These are phyloP conservation scores for Thuja plicata DNA, from an alignment of 83 land plant genomes.

Conservation along the genomic window DNA sequence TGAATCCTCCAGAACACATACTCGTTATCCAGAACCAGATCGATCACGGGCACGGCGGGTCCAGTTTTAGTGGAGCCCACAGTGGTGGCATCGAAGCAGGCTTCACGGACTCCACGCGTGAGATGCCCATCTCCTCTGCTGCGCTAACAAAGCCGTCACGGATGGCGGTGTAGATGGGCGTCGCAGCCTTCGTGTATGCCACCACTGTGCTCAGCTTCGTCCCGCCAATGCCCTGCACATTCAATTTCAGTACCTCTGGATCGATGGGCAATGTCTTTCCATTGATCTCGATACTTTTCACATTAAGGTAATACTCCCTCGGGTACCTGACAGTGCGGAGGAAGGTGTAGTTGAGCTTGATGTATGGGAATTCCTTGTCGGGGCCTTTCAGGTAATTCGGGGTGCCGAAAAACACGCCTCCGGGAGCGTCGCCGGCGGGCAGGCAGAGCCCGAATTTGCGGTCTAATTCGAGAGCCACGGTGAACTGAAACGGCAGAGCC, in stretches of 20 bases:
- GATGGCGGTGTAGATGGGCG: constrained; percentile 19
- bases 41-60: constrained; percentile 38
- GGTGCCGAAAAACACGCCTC: neutral
- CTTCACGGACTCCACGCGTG: constrained; percentile 27
- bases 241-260: neutral
- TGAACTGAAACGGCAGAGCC: constrained; percentile 14
- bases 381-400: constrained; percentile 20
- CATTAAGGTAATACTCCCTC: constrained; percentile 10
- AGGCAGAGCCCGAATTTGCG: constrained; percentile 12
- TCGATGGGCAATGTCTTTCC: neutral
- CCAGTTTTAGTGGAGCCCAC: constrained; percentile 27
- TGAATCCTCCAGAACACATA: constrained; percentile 47
- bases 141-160: constrained; percentile 15
- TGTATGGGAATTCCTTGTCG: constrained; percentile 12
- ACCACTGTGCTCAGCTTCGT: neutral
- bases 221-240: neutral
- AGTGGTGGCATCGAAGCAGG: constrained; percentile 33
- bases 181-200: constrained; percentile 17
- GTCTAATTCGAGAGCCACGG: neutral
- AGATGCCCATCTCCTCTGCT: constrained; percentile 18
- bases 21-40: constrained; percentile 43
- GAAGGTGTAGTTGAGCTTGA: constrained; percentile 14
- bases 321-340: constrained; percentile 5
- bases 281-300: constrained; percentile 4
- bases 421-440: neutral